Percentiles rank a stretch among this genome's conserved stretches.
Conservation (phyloP, 148 eudicot species). For the Chenopodium suecicum region DNA sequence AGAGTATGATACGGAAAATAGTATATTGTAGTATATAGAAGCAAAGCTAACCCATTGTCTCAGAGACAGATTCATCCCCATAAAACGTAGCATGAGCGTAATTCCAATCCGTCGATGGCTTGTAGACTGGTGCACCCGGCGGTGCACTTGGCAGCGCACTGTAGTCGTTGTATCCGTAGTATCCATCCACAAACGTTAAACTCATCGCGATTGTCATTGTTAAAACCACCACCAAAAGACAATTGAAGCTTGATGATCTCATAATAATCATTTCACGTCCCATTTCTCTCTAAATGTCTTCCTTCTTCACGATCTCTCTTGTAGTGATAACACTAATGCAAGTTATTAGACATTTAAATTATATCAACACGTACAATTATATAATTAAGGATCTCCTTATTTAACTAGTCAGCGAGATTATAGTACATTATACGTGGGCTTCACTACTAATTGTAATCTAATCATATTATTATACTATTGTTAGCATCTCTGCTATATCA, state of each 20-base stretch:
- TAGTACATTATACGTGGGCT: slow-evolving; percentile 19
- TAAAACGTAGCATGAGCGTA: slow-evolving; percentile 51
- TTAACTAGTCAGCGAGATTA: not conserved
- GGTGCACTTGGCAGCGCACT: too few species aligned
- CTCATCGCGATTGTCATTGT: not conserved
- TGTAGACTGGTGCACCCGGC: not conserved
- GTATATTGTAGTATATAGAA: not conserved
- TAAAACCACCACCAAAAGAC: not conserved
- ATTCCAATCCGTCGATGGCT: slow-evolving; percentile 27
- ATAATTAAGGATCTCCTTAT: not conserved
- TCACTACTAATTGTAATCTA: slow-evolving; percentile 13
- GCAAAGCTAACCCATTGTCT: slow-evolving; percentile 36
- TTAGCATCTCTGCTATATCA: too few species aligned
- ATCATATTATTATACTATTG: too few species aligned
- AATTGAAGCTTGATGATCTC: not conserved
- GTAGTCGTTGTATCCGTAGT: not conserved
- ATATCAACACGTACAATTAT: not conserved
- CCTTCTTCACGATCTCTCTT: too few species aligned
- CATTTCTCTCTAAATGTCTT: not conserved
- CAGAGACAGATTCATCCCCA: slow-evolving; percentile 38
- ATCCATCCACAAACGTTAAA: slow-evolving; percentile 12
- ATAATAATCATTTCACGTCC: not conserved
- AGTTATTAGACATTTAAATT: not conserved
- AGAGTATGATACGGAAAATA: too few species aligned
- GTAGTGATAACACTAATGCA: not conserved